Evolutionary conservation across 2,329 filamentous ascomycete species (phyloP), one percentile per base, ranked within the genome.

Genomic region (Aspergillus fructus): DNA sequence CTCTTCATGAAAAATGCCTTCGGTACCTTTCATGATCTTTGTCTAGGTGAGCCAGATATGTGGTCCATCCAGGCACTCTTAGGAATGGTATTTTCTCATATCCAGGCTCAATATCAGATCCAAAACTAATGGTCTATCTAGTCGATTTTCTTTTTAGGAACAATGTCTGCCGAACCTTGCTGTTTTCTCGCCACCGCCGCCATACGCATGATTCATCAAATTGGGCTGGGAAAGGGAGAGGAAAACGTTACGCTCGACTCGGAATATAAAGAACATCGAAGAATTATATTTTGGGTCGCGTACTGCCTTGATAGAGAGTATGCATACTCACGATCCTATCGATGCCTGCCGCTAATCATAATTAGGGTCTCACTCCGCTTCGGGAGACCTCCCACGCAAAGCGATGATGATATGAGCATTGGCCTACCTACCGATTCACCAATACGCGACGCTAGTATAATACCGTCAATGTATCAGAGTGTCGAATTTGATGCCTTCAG

Each of bases 261-360:
- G 1, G 53, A 62, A 7, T 55, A 60, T 11, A 21, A 17, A 15
- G 49, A 60, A 21, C 46, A 62, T 4, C 58, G 56, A 39, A 53
- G 46, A 15, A 58, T 43, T 12, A 39, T 62, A 11, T 64, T 62
- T 34, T 64, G 60, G 62, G 49, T 62, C 12, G 51, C 61, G 11
- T 64, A 62, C 42, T 59, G 59, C 24, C 37, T 64, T 13, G 62
- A 64, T 57, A 58, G 56, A 52, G 62, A 64, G 62, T 64, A 59
- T 33, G 59, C 13, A 1, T 4, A n/a, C 48, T 12, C 15, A 11
- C 12, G 21, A 19, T 12, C 3, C 3, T 19, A 9, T 33, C n/a
- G n/a, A 17, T 6, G 15, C 40, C 2, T 4, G 19, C 3, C 15
- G 30, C 53, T 62, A 43, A 63, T 46, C n/a, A 11, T 13, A 23